phyloP scores from a whole-genome alignment of 176 grass and related monocot genomes.

The Oryza brachyantha region DNA sequence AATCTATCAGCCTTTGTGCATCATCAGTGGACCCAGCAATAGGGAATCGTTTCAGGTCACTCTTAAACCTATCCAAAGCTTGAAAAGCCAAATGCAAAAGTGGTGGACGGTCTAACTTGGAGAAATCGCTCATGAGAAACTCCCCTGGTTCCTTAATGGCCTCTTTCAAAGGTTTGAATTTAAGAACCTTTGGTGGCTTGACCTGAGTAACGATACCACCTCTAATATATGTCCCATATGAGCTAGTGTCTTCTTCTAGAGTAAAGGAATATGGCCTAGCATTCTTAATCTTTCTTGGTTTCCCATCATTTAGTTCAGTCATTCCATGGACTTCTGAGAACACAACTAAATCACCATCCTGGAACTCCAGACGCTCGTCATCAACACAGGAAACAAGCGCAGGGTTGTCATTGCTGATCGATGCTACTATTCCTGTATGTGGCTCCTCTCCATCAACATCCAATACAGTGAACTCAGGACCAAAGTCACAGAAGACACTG shows the following conservation, averaged over 20 bases:
- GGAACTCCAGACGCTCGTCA: conserved; percentile 90
- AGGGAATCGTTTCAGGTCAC: conserved; percentile 63
- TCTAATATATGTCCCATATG: conserved; percentile 63
- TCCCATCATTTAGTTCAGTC: conserved; percentile 87
- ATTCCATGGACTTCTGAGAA: conserved; percentile 94
- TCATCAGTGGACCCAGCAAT: conserved; percentile 69
- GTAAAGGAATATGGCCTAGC: conserved; percentile 83
- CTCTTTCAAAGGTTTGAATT: conserved; percentile 82
- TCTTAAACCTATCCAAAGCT: conserved; percentile 81
- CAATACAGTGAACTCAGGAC: conserved; percentile 77
- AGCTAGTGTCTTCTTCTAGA: conserved; percentile 84
- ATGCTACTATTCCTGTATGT: conserved; percentile 87
- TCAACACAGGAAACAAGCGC: conserved; percentile 86
- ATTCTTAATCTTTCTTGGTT: conserved; percentile 76
- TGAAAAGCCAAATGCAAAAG: conserved; percentile 89
- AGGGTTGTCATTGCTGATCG: conserved; percentile 79
- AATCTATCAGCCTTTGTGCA: conserved; percentile 55
- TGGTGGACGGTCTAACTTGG: conserved; percentile 80
- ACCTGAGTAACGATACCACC: conserved; percentile 91
- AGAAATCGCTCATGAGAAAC: conserved; percentile 92
- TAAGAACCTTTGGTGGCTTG: conserved; percentile 77
- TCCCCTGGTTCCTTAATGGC: conserved; percentile 84
- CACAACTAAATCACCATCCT: conserved; percentile 82
- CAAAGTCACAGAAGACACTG: conserved; percentile 84
- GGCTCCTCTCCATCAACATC: conserved; percentile 97